These are phyloP conservation scores for Cornus kousa DNA, from an alignment of 148 eudicot species.

Conservation along the genomic window DNA sequence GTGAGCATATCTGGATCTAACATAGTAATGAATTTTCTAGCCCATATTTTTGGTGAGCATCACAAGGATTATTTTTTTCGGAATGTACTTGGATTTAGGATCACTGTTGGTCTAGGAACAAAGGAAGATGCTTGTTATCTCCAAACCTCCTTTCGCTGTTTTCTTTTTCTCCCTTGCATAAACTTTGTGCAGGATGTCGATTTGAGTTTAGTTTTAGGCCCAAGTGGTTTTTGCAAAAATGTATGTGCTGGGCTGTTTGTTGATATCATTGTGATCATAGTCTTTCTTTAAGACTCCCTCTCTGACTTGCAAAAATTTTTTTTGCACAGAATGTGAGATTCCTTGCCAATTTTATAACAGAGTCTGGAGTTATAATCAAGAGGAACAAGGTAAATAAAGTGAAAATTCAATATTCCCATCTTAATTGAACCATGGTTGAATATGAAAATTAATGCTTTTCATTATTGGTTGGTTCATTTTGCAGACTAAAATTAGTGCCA, in stretches of 20 bases:
- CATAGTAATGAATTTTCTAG: not conserved
- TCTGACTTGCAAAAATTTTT: not conserved
- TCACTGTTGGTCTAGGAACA: not conserved
- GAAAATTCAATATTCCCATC: not conserved
- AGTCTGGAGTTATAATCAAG: constrained; percentile 81
- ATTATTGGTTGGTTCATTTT: not conserved
- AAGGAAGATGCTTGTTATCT: too few relatives aligned
- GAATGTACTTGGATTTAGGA: not conserved
- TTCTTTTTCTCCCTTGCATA: not conserved
- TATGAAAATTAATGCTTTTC: not conserved
- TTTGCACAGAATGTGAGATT: constrained; percentile 71
- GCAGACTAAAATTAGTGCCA: constrained; percentile 87
- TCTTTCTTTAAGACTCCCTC: not conserved
- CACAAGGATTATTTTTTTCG: not conserved
- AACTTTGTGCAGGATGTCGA: not conserved
- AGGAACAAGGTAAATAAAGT: constrained; percentile 68
- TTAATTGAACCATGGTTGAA: not conserved
- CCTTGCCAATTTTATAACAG: constrained; percentile 90
- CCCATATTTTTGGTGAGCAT: not conserved
- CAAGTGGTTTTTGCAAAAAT: not conserved
- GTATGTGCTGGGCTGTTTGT: not conserved
- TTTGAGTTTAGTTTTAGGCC: not conserved
- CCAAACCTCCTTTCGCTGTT: not conserved
- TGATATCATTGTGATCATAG: too few relatives aligned
- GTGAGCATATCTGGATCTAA: constrained; percentile 34